Evolutionary conservation across 768 basidiomycete species (phyloP).

Genomic region (Lactifluus volemus): DNA sequence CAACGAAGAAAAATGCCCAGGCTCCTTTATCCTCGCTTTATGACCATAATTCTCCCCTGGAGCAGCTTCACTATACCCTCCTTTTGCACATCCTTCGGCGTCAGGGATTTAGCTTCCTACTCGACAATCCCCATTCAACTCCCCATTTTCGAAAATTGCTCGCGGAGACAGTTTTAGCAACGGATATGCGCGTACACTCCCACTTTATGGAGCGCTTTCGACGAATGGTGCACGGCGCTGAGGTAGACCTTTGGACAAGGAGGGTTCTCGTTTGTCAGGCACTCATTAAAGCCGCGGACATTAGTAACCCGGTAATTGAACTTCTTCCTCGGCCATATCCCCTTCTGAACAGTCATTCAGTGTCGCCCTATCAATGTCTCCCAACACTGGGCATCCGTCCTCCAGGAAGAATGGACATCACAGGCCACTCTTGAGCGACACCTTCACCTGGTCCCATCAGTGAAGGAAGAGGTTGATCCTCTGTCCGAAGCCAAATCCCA

Average conservation of each 20-base stretch:
- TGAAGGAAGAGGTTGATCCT: constrained; percentile 39
- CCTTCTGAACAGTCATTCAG: constrained; percentile 32
- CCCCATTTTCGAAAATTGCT: constrained; percentile 61
- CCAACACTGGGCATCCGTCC: constrained; percentile 83
- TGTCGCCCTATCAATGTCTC: constrained; percentile 89
- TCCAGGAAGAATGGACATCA: constrained; percentile 84
- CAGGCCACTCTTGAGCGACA: constrained; percentile 83
- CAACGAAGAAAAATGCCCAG: constrained; percentile 78
- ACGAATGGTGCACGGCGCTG: constrained; percentile 35
- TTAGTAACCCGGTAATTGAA: constrained; percentile 86
- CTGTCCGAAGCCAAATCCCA: constrained; percentile 72
- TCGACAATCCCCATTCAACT: constrained; percentile 46
- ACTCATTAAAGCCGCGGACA: constrained; percentile 95
- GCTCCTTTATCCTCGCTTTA: constrained; percentile 84
- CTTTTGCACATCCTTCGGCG: constrained; percentile 71
- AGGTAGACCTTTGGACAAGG: constrained; percentile 31
- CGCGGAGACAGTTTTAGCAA: constrained; percentile 78
- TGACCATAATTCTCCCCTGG: constrained; percentile 83
- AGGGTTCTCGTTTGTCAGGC: constrained; percentile 79
- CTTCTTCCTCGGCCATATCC: neutral
- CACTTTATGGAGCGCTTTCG: constrained; percentile 71
- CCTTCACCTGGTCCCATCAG: constrained; percentile 56
- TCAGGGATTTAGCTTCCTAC: constrained; percentile 62
- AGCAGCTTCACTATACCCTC: constrained; percentile 84
- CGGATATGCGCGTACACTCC: constrained; percentile 89